These are phyloP conservation scores for Penicillium sclerotiorum DNA, from an alignment of 2,329 filamentous ascomycete genomes.

Conservation along the genomic window DNA sequence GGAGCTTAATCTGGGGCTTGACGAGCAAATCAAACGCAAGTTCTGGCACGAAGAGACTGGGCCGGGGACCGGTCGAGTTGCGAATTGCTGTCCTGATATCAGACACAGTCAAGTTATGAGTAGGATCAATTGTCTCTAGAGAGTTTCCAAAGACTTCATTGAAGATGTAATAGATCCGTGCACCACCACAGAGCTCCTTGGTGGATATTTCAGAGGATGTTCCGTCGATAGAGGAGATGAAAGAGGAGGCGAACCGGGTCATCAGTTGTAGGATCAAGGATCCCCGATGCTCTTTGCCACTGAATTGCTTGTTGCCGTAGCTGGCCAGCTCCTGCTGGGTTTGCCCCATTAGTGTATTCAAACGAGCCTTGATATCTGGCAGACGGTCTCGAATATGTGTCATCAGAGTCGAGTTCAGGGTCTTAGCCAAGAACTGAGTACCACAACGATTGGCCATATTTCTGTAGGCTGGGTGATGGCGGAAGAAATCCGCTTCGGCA, in stretches of 20 bases:
- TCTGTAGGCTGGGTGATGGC: slow-evolving; percentile 92
- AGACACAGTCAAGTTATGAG: slow-evolving; percentile 87
- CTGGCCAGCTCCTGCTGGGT: slow-evolving; percentile 97
- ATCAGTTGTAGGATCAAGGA: slow-evolving; percentile 95
- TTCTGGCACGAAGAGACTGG: slow-evolving; percentile 95
- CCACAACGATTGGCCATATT: slow-evolving; percentile 94
- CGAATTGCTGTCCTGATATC: slow-evolving; percentile 97
- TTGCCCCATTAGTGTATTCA: slow-evolving; percentile 99
- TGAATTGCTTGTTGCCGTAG: slow-evolving; percentile 97
- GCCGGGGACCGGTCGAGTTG: slow-evolving; percentile 93
- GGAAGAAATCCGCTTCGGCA: slow-evolving; percentile 92
- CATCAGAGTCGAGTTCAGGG: slow-evolving; percentile 94
- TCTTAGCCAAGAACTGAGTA: slow-evolving; percentile 92
- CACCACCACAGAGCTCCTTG: slow-evolving; percentile 93
- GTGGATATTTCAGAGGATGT: slow-evolving; percentile 98
- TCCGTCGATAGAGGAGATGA: slow-evolving; percentile 97
- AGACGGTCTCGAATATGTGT: slow-evolving; percentile 90
- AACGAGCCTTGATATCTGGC: slow-evolving; percentile 94
- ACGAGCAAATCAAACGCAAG: slow-evolving; percentile 96
- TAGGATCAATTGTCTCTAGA: slow-evolving; percentile 93
- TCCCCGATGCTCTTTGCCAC: slow-evolving; percentile 92
- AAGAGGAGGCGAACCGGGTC: slow-evolving; percentile 96
- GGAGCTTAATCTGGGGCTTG: slow-evolving; percentile 96
- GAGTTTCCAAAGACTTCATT: slow-evolving; percentile 98
- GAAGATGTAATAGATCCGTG: slow-evolving; percentile 98